Evolutionary conservation across 139 green algal species (phyloP), one percentile per base, ranked within the genome.

Genomic region (Coccomyxa sp.): DNA sequence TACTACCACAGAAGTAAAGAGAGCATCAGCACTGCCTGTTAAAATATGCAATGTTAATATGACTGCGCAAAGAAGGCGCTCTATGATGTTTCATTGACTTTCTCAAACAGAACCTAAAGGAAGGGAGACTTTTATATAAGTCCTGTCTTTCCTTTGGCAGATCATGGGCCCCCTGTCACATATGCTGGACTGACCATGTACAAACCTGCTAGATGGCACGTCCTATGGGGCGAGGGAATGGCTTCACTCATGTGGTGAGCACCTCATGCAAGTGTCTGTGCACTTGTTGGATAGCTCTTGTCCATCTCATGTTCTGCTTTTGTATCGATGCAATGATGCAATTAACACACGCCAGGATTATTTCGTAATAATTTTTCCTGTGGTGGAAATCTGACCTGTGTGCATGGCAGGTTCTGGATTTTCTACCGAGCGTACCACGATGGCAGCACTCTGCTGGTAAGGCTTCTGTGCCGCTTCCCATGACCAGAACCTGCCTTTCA

Each of bases 381-480:
- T 27, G 45, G 18, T 63, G 4, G 10, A 82, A 51, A n/a, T 17
- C 25, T 28, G n/a, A 74, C 30, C 23, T 60, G n/a, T 28, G n/a
- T 28, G 30, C 31, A 59, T 51, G 77, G 66, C 89, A 94, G 90
- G 90, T 94, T 95, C 68, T 95, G 92, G 92, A 88, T 95, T 18
- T 88, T 95, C 32, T 93, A 91, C 51, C 78, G 92, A n/a, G 85
- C 91, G 27, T 95, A 95, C 88, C 59, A 95, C 82, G 92, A 95
- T 75, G 91, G 84, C 1, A 86, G 91, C 15, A 79, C 82, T 18
- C 87, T 95, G 59, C 58, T 94, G 82, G 90, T 93, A 76, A 90
- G 90, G 75, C 31, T 60, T 13, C 76, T 27, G 13, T 66, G 13
- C 60, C 32, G 4, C 4, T 63, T 21, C 60, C 38, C 17, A 15